Base-by-base conservation (phyloP, 257 asterid genomes). In the Pogostemon cablin region DNA sequence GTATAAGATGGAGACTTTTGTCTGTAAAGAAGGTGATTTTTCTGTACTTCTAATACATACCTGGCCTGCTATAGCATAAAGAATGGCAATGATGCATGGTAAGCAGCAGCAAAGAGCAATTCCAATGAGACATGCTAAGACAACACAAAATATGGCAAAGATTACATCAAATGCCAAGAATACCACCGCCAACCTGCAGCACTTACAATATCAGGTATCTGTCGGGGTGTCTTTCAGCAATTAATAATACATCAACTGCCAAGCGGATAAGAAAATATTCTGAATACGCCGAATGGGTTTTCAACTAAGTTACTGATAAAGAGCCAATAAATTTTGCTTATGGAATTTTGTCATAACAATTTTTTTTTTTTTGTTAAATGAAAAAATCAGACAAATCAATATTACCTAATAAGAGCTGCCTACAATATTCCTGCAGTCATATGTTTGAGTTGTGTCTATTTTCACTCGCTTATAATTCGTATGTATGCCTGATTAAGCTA, bases 51-150 rank as follows among this genome's bases (percentile, higher is more conserved):
- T 15, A 54, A 34, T 57, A 6, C 32, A 25, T 87, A 90, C 98
- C 96, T 93, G 97, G 74, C 99, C 97, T 68, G 98, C 96, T 75
- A 93, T 91, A 41, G 99, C 96, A 82, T 93, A 93, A 71, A 93
- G 97, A 80, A 93, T 81, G 62, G 96, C 97, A 62, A 91, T 93
- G 81, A 93, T 93, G 87, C 99, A 93, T 67, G 99, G 99, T 78
- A 93, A 80, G 95, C 99, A 91, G 84, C 97, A 91, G 82, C 99
- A 93, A 68, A 93, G 87, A 61, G 97, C 97, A 49, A 93, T 80
- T 70, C 97, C 99, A 57, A 93, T 91, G 65, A 93, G 86, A 75
- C 96, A 91, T 70, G 99, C 97, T 79, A 93, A 84, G 57, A 87
- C 96, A 63, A 91, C 95, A 80, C 99, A 93, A 79, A 93, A 87